Base-by-base conservation (phyloP, 1,139 yeast genomes). In the Saccharomyces hybrid region DNA sequence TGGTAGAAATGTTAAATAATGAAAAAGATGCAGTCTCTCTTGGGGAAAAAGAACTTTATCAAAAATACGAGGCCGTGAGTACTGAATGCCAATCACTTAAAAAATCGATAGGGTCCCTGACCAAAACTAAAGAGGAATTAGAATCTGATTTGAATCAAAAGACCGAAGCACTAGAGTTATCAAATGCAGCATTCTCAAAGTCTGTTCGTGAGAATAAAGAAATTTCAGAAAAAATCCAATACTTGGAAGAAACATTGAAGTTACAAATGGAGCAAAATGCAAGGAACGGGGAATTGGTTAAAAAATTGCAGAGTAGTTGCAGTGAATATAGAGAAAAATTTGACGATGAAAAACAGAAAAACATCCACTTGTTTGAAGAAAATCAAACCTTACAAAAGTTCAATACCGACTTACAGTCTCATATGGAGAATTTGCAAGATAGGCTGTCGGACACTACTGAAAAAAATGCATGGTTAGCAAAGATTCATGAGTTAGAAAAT, bases 81-180 rank as follows among this genome's bases (percentile, higher is more conserved):
- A 56, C 65, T 20, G 73, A 73, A 53, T 69, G 81, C n/a, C 72
- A 69, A 8, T 78, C 78, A 31, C 72, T 81, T 58, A 69, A 73
- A 50, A 78, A 79, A 48, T 57, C 55, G 26, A 42, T 61, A 3
- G 54, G 56, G 20, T 47, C 55, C 4, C 48, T 63, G 68, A 77
- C n/a, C 61, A 61, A 26, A 81, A 83, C 66, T 73, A 86, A 65
- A 81, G 79, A 65, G 68, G 73, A 31, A 42, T 70, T 85, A 46
- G 66, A 79, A 52, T 72, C 68, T 20, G 76, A 78, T 2, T 81
- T 81, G 61, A 78, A 76, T 32, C 64, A 64, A 4, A 66, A 84
- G 42, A 83, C 81, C 61, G 69, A 68, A 5, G 75, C 78, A 50
- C 69, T 82, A n/a, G 68, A 75, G 48, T 73, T 71, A 0, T 69